phyloP scores from a whole-genome alignment of 345 rosid genomes.

The Eucalyptus brandiana region DNA sequence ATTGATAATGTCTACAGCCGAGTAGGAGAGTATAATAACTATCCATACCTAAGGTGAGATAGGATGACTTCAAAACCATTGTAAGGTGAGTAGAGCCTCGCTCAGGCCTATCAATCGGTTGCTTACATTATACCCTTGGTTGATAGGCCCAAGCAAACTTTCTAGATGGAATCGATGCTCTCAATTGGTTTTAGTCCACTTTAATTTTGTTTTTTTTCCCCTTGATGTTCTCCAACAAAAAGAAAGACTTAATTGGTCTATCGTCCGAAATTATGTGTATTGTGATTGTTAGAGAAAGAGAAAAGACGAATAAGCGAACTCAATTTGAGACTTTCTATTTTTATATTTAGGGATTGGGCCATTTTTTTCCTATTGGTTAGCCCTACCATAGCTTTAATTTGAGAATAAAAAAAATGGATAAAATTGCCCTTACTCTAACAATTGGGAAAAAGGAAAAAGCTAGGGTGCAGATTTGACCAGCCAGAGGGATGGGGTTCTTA shows the following conservation, averaged over 20 bases:
- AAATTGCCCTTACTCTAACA: not conserved
- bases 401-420: not conserved
- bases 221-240: not conserved
- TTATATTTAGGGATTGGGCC: not conserved
- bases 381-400: not conserved
- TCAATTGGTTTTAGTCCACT: not conserved
- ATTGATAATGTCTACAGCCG: rapidly evolving
- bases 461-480: not conserved
- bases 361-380: not conserved
- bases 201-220: not conserved
- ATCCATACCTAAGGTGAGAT: too few relatives aligned
- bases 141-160: too few relatives aligned
- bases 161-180: not conserved
- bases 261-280: not conserved
- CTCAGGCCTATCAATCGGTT: too few relatives aligned
- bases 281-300: not conserved
- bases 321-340: not conserved
- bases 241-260: not conserved
- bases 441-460: not conserved
- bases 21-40: too few relatives aligned
- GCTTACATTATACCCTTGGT: too few relatives aligned
- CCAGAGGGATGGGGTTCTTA: not conserved
- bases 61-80: too few relatives aligned
- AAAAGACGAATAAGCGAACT: not conserved
- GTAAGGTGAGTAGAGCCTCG: too few relatives aligned